A percentile compares a stretch with the other conserved stretches of the same genome.
phyloP scores from a whole-genome alignment of 2,329 filamentous ascomycete genomes.

The Madurella mycetomatis region DNA sequence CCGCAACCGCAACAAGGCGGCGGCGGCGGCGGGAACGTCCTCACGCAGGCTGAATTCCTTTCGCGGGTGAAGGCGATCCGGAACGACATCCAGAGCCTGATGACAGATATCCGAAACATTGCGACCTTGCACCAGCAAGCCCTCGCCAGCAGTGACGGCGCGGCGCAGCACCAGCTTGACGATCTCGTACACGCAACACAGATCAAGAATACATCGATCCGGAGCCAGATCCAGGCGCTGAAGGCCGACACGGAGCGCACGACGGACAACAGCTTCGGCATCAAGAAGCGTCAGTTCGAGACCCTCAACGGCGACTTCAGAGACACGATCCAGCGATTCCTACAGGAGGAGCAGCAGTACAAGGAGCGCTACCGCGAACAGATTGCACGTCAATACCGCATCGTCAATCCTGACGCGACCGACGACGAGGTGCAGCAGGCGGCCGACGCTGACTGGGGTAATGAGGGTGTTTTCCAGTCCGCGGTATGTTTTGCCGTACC shows the following conservation, averaged over 20 bases:
- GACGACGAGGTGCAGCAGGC: slow-evolving; percentile 68
- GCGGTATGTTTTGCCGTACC: slow-evolving; percentile 54
- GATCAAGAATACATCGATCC: slow-evolving; percentile 68
- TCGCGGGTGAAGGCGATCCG: slow-evolving; percentile 62
- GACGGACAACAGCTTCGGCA: slow-evolving; percentile 52
- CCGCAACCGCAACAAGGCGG: slow-evolving; percentile 23
- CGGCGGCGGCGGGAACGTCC: slow-evolving; percentile 28
- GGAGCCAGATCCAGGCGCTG: slow-evolving; percentile 72
- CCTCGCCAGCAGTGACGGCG: slow-evolving; percentile 59
- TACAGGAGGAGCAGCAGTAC: slow-evolving; percentile 67
- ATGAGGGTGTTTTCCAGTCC: slow-evolving; percentile 77
- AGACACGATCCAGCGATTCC: slow-evolving; percentile 65
- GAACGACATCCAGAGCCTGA: slow-evolving; percentile 62
- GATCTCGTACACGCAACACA: slow-evolving; percentile 65
- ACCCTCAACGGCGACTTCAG: slow-evolving; percentile 69
- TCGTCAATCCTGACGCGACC: slow-evolving; percentile 76
- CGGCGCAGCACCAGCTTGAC: slow-evolving; percentile 56
- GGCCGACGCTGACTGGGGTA: slow-evolving; percentile 65
- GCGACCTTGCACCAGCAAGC: slow-evolving; percentile 67
- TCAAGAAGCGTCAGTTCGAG: slow-evolving; percentile 67
- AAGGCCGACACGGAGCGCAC: slow-evolving; percentile 67
- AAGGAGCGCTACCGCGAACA: slow-evolving; percentile 69
- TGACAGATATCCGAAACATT: slow-evolving; percentile 63
- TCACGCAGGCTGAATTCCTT: slow-evolving; percentile 65
- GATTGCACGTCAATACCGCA: slow-evolving; percentile 74